These are phyloP conservation scores for Bifiguratus adelaidae DNA, from an alignment of 192 early-diverging fungal species.

Conservation along the genomic window DNA sequence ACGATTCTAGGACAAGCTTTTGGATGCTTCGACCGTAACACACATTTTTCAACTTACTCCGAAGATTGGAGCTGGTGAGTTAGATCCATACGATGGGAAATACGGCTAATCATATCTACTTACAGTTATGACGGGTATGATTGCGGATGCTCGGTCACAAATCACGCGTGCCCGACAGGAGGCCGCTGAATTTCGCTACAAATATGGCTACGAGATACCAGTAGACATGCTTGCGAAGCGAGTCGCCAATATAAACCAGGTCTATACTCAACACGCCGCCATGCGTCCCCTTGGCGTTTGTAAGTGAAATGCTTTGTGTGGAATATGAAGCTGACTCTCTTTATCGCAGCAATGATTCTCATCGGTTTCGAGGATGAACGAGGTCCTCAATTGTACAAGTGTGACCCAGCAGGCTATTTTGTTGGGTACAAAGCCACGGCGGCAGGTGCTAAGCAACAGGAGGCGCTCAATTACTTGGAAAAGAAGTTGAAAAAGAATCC, in stretches of 20 bases:
- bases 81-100: constrained; percentile 73
- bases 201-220: constrained; percentile 97
- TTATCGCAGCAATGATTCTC: constrained; percentile 78
- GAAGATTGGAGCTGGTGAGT: constrained; percentile 96
- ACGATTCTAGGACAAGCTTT: constrained; percentile 74
- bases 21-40: constrained; percentile 88
- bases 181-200: constrained; percentile 98
- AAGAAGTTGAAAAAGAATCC: constrained; percentile 96
- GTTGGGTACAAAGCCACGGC: constrained; percentile 94
- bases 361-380: constrained; percentile 94
- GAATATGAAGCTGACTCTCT: not conserved
- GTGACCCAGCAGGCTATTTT: constrained; percentile 97
- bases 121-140: not conserved
- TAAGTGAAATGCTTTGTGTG: constrained; percentile 29
- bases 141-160: constrained; percentile 89
- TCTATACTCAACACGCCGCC: constrained; percentile 98
- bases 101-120: not conserved
- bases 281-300: constrained; percentile 96
- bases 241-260: constrained; percentile 97
- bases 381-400: constrained; percentile 96
- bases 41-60: constrained; percentile 90
- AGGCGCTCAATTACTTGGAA: constrained; percentile 92
- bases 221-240: constrained; percentile 95
- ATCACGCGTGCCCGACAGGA: constrained; percentile 88
- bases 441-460: constrained; percentile 91